Evolutionary conservation across 768 basidiomycete species (phyloP).

Genomic region (Daedaleopsis sinensis): DNA sequence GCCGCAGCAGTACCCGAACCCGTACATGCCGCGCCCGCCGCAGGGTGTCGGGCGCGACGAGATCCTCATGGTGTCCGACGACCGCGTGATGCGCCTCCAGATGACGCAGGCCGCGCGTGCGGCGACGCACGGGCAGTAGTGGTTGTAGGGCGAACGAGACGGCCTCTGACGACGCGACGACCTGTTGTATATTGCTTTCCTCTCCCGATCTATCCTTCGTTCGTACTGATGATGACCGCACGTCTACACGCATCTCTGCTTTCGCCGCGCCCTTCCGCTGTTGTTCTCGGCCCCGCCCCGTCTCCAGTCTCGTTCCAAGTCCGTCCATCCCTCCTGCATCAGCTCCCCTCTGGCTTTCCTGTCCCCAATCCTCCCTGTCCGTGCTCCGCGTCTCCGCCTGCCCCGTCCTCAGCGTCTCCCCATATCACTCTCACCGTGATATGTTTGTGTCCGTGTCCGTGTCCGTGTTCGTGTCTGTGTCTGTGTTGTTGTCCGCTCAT

Average conservation of each 20-base stretch:
- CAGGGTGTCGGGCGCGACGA: constrained; percentile 69
- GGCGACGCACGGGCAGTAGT: constrained; percentile 7
- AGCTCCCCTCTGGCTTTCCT: neutral
- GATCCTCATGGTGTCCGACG: constrained; percentile 89
- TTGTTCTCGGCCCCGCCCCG: constrained; percentile 38
- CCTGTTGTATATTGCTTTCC: constrained; percentile 18
- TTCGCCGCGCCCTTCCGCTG: neutral
- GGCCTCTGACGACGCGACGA: constrained; percentile 17
- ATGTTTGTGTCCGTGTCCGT: too few relatives aligned
- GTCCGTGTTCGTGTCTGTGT: neutral
- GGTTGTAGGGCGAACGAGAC: constrained; percentile 1
- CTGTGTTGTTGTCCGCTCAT: constrained; percentile 21
- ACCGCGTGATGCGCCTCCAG: constrained; percentile 75
- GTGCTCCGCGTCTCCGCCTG: neutral
- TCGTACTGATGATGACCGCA: constrained; percentile 10
- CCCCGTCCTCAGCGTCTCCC: neutral
- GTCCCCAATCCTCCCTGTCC: constrained; percentile 6
- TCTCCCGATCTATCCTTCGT: constrained; percentile 3
- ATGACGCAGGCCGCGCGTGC: constrained; percentile 38
- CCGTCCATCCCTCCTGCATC: neutral
- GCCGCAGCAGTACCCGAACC: constrained; percentile 43
- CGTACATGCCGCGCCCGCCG: constrained; percentile 44
- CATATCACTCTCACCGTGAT: neutral
- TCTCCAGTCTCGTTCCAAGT: constrained; percentile 41
- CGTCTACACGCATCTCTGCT: constrained; percentile 10